Evolutionary conservation across 148 eudicot species (phyloP), one percentile per base, ranked within the genome.

Genomic region (Heliamphora exappendiculata): DNA sequence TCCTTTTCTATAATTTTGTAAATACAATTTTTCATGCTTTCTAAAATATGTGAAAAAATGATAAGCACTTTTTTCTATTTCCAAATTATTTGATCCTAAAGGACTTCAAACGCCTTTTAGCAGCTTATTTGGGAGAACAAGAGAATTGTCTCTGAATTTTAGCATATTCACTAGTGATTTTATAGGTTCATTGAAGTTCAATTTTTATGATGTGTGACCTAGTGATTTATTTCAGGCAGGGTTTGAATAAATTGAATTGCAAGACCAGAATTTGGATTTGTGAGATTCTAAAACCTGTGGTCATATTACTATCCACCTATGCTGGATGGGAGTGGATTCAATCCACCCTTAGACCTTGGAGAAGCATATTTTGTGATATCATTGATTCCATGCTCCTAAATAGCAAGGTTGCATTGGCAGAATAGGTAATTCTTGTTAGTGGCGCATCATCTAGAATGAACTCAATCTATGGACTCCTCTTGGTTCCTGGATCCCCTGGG

Each of bases 301-400:
- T 24, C 54, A 17, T 68, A 17, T 14, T 16, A 47, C 29, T 70
- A 49, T 58, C 39, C 10, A 29, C 60, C 42, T 34, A 71, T 71
- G 44, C 44, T 51, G 62, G 57, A 50, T 51, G 42, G 75, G 29
- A 34, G 22, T 33, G 59, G 39, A 71, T 14, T 50, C 29, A 51
- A 50, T 70, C 75, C 75, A 51, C 12, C 65, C 59, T 70, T 41
- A 50, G 33, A 34, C 50, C 13, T 44, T 45, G 55, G 55, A 45
- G 33, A 55, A 45, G 17, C 55, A 45, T 69, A 45, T 28, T 20
- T 44, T 12, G 50, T 13, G 54, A 44, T 44, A 68, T 33, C 9
- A 14, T 44, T 44, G 34, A 68, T 68, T 29, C 20, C 72, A 68
- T 42, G 72, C 11, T 10, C 33, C 31, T 24, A 42, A 7, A 11